Evolutionary conservation across 306 rosid species (phyloP), one percentile per base, ranked within the genome.

Genomic region (Gleditsia sinensis): DNA sequence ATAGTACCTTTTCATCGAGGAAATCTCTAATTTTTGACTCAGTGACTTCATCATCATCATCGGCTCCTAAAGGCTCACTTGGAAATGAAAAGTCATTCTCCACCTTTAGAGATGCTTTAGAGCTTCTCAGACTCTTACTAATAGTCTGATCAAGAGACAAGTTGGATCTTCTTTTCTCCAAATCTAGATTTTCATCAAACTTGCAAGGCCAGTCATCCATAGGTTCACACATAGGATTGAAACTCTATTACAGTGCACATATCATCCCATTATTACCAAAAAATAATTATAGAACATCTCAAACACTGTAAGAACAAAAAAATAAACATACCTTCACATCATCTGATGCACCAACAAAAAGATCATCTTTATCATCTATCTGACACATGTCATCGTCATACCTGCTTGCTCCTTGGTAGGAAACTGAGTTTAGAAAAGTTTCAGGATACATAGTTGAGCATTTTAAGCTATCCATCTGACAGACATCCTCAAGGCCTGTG

Each of bases 11-110:
- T 30, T 81, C 94, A 61, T 91, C 97, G 42, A 94, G 78, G 82
- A 94, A 94, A 76, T 88, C 92, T 89, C 88, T 86, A 75, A 94
- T 94, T 84, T 94, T 94, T 32, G 83, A 85, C 53, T 93, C 98
- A 0, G 97, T 89, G 50, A 94, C 91, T 77, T 94, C 98, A 70
- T 91, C 97, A 48, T 94, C 96, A 66, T 94, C 96, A 73, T 91
- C 98, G 55, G 67, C 86, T 23, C 77, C 85, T 46, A 72, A 39
- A 74, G 88, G 91, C 69, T 91, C 90, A 72, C 80, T 72, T 67
- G 86, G 83, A 84, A 85, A 88, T 55, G 88, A 72, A 71, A 87
- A 86, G 21, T 79, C 86, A 46, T 50, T 78, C 71, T 83, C 83
- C 50, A 6, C 87, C 63, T 69, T 83, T 43, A 27, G 69, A 78